Evolutionary conservation across 257 asterid species (phyloP), one percentile per base, ranked within the genome.

Genomic region (Ocimum tenuiflorum): DNA sequence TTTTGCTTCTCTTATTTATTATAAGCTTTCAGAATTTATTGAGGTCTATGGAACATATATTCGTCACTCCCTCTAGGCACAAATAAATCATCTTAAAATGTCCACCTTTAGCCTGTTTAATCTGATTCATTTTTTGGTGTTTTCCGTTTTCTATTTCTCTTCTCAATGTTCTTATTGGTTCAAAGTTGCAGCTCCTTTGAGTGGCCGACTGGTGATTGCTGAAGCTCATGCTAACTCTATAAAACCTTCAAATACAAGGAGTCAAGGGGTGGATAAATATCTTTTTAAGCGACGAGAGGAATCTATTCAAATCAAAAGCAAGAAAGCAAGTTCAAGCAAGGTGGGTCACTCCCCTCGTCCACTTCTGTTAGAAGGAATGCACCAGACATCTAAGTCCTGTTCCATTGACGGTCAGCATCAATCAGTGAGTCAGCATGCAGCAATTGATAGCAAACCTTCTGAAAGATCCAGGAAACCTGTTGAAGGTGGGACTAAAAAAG

Each of bases 261-360:
- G 45, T 63, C 81, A 70, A 61, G 33, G 55, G 51, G 82, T 71
- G 59, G 83, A 82, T 62, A 79, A 64, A 33, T 82, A 77, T 72
- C 56, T 77, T 38, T 53, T 72, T 17, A 77, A 75, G 48, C 67
- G 89, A 65, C 82, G 94, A 68, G 95, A 91, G 38, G 97, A 87
- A 70, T 60, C 81, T 43, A 45, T 42, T 49, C 76, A 72, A 41
- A 22, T 63, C 27, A 89, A 80, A 81, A 46, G 68, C 72, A 81
- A 70, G 49, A 78, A 79, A 78, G 64, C 69, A 48, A 63, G 62
- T 55, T 61, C 56, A 43, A 81, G 75, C 48, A 83, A 75, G 71
- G 57, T 76, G 51, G 76, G 68, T 57, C 19, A 60, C 14, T 29
- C 79, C 35, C 64, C 69, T 58, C 73, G 62, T 63, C 69, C 73